Evolutionary conservation across 2,329 filamentous ascomycete genomes (phyloP).

Genomic region (Apiospora sp.): DNA sequence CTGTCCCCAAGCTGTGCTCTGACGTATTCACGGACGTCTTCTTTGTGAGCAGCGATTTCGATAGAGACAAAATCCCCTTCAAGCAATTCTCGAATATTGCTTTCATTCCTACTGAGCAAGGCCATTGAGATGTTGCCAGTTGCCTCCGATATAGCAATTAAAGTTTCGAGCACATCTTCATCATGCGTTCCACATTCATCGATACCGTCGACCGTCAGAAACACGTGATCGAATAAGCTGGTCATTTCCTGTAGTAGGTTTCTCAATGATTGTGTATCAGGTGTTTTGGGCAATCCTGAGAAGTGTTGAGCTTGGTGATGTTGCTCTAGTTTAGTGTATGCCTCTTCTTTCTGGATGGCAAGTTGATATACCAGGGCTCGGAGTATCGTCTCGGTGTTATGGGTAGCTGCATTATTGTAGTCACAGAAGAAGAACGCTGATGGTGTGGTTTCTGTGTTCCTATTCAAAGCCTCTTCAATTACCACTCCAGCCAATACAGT

Average conservation of each 20-base stretch:
- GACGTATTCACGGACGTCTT: too few species aligned
- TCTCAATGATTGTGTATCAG: not conserved
- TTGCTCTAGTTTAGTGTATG: slow-evolving; percentile 32
- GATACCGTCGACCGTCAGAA: slow-evolving; percentile 32
- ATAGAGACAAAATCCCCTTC: too few species aligned
- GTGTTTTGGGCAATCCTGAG: not conserved
- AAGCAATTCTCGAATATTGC: too few species aligned
- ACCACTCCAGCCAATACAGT: slow-evolving; percentile 38
- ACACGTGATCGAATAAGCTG: slow-evolving; percentile 27
- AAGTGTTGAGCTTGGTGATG: slow-evolving; percentile 25
- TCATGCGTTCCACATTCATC: slow-evolving; percentile 33
- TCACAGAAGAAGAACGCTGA: not conserved
- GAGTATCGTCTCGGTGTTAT: slow-evolving; percentile 31
- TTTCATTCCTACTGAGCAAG: slow-evolving; percentile 32
- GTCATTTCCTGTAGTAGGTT: slow-evolving; percentile 19
- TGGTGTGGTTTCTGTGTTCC: not conserved
- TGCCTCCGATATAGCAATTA: slow-evolving; percentile 25
- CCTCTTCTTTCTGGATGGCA: slow-evolving; percentile 38
- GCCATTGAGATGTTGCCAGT: slow-evolving; percentile 31
- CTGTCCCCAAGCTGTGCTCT: too few species aligned
- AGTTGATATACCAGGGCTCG: slow-evolving; percentile 40
- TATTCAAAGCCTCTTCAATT: slow-evolving; percentile 32
- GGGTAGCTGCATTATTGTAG: not conserved
- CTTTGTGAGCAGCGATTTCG: too few species aligned
- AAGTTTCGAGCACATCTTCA: slow-evolving; percentile 24